Conservation (phyloP, 2,329 filamentous ascomycete species). For the Aspergillus aculeatinus region DNA sequence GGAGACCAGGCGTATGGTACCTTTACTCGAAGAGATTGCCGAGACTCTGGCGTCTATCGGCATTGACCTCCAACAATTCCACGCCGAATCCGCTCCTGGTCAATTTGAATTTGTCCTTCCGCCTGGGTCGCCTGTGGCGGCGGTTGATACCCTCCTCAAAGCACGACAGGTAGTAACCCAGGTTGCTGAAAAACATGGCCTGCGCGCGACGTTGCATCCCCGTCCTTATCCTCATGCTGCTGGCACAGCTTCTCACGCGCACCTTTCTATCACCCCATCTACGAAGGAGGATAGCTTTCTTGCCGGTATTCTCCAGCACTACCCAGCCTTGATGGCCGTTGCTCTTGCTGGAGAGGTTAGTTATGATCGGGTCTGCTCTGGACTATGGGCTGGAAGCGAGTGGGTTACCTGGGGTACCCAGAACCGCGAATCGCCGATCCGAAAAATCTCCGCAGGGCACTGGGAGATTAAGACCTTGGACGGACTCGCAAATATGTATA, state of each 20-base stretch:
- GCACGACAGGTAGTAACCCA: constrained; percentile 67
- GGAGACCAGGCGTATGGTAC: constrained; percentile 57
- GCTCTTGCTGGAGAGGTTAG: constrained; percentile 64
- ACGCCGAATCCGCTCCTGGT: constrained; percentile 69
- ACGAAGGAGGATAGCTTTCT: constrained; percentile 63
- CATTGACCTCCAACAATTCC: constrained; percentile 70
- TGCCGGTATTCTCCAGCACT: constrained; percentile 66
- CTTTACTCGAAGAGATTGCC: constrained; percentile 66
- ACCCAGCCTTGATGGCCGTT: constrained; percentile 67
- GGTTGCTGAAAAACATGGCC: constrained; percentile 61
- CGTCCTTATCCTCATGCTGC: constrained; percentile 58
- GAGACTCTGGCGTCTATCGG: constrained; percentile 59
- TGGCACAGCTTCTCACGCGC: constrained; percentile 68
- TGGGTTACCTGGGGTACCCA: constrained; percentile 81
- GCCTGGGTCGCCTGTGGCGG: constrained; percentile 60
- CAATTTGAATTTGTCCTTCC: constrained; percentile 78
- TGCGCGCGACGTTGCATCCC: constrained; percentile 71
- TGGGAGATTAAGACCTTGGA: constrained; percentile 82
- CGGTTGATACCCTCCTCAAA: constrained; percentile 70
- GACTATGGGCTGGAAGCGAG: constrained; percentile 74
- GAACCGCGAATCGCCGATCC: constrained; percentile 73
- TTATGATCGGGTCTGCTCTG: constrained; percentile 67
- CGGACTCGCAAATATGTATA: constrained; percentile 74
- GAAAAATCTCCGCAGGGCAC: constrained; percentile 64
- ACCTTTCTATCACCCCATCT: constrained; percentile 57